Evolutionary conservation across 2,329 filamentous ascomycete genomes (phyloP), one percentile per base, ranked within the genome.

Genomic region (Ceratocystis cubensis): DNA sequence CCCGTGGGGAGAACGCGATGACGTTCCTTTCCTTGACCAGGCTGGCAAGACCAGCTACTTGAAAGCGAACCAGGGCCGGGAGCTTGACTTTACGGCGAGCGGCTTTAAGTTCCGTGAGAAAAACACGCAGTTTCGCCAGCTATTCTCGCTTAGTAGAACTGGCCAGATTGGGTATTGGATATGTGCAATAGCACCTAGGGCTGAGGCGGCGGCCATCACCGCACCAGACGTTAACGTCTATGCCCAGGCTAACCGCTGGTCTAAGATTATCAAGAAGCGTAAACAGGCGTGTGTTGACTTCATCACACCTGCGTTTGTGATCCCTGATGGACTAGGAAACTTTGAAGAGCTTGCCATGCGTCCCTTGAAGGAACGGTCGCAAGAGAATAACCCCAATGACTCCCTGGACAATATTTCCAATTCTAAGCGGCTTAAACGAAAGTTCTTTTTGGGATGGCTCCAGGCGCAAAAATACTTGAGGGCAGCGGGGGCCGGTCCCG

Each of bases 41-140:
- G 20, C 37, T 6, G 53, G 20, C 22, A 46, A 59, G n/a, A 5
- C 37, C 22, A 4, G 22, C 17, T 8, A 28, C 2, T 37, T 20
- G 6, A 46, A 48, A n/a, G 17, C 50, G 17, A 25, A 59, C 28
- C 44, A 66, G 10, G 46, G 15, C 10, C 30, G 15, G 48, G 10
- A 30, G 20, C 2, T 25, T 13, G 41, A 45, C 25, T 7, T 17
- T 13, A 37, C 22, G 53, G n/a, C 61, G 8, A 62, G 17, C 2
- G 75, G 75, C 15, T 70, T 70, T 20, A 65, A 70, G 13, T 77
- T 79, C 63, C 67, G 72, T 8, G 69, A 73, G 2, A 69, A 74
- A 28, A 73, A 72, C 2, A 71, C 78, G 1, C 73, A 74, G 22
- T 81, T 82, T 69, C 82, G 78, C 65, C 80, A 83, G 68, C 69